phyloP scores from a whole-genome alignment of 371 early-diverging fungal species.

The Saksenaea vasiformis region DNA sequence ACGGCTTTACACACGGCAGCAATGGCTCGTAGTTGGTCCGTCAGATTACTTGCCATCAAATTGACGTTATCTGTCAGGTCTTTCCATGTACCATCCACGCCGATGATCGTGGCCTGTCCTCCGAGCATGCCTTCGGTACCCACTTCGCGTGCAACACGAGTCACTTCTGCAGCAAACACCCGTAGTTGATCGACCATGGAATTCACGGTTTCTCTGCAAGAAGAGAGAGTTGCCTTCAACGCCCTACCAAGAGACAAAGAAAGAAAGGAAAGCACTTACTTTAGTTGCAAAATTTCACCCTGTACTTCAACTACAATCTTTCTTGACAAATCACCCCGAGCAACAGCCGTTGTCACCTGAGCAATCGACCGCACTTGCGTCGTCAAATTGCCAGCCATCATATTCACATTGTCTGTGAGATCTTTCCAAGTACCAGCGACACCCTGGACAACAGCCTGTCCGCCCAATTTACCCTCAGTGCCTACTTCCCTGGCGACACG shows the following conservation, averaged over 20 bases:
- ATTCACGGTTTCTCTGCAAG: constrained; percentile 31
- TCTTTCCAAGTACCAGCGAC: no score
- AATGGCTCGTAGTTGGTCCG: constrained; percentile 55
- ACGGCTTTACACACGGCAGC: constrained; percentile 58
- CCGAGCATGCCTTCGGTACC: constrained; percentile 45
- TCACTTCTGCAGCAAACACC: constrained; percentile 29
- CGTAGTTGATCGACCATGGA: constrained; percentile 31
- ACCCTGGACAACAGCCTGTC: no score
- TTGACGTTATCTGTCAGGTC: constrained; percentile 63
- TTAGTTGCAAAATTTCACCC: constrained; percentile 44
- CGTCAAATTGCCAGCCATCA: constrained; percentile 43
- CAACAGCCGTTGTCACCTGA: constrained; percentile 35
- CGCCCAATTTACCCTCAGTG: no score
- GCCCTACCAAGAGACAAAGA: background rate
- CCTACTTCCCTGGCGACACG: no score
- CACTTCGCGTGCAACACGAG: constrained; percentile 34
- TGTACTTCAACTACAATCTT: constrained; percentile 35
- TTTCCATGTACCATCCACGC: constrained; percentile 59
- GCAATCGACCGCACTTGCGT: constrained; percentile 54
- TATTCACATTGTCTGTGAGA: constrained; percentile 46
- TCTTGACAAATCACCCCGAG: constrained; percentile 35
- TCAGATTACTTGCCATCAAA: constrained; percentile 57
- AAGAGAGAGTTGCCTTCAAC: constrained; percentile 27
- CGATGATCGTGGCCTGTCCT: constrained; percentile 34
- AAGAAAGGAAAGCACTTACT: no score